Evolutionary conservation across 2,329 filamentous ascomycete genomes (phyloP), one percentile per base, ranked within the genome.

Genomic region (Parasarocladium wereldwijsianum): DNA sequence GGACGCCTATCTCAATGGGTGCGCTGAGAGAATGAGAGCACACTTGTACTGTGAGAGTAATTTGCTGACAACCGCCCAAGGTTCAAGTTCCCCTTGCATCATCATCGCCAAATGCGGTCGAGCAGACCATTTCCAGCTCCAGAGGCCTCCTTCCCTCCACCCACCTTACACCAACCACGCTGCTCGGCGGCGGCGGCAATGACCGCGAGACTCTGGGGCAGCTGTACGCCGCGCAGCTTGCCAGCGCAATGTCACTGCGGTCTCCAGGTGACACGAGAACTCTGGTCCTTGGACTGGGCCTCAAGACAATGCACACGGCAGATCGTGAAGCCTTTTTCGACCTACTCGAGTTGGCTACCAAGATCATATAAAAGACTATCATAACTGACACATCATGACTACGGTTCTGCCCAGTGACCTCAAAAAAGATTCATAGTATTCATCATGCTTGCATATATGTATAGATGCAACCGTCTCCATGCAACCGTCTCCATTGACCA

Each of bases 1-100:
- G 87, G 86, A 6, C 70, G 77, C 35, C 58, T 96, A 26, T 80
- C 82, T 13, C 90, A 96, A 64, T 98, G 90, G 90, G 85, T 94
- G 62, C 32, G 58, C 49, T 17, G 34, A n/a, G n/a, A n/a, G n/a
- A n/a, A n/a, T n/a, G n/a, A n/a, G n/a, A n/a, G n/a, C n/a, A n/a
- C n/a, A n/a, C n/a, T n/a, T n/a, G n/a, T n/a, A n/a, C n/a, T n/a
- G n/a, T n/a, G n/a, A n/a, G n/a, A n/a, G n/a, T n/a, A n/a, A n/a
- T n/a, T n/a, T n/a, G n/a, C n/a, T n/a, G n/a, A n/a, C n/a, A n/a
- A n/a, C 13, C 13, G n/a, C 7, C 18, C 13, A 14, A 85, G 78
- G 67, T 85, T 13, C 80, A 90, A 58, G 80, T 92, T 1, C 79
- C 82, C 0, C 66, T 92, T 14, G 67, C 71, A n/a, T 65, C 70